These are phyloP conservation scores for Letharia columbiana DNA, from an alignment of 495 filamentous ascomycete genomes.

Conservation along the genomic window DNA sequence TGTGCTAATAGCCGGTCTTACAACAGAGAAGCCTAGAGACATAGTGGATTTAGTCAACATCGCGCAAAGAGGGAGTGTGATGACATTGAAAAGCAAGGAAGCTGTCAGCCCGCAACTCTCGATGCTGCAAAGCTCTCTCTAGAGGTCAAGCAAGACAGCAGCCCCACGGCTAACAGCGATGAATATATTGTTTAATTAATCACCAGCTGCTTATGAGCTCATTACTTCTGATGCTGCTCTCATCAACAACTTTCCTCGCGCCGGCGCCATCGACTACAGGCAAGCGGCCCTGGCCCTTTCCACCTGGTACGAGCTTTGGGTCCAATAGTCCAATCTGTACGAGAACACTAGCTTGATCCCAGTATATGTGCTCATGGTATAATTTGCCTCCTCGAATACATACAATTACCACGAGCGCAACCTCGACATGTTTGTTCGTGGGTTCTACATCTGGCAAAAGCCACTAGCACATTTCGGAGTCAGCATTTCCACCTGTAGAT, in stretches of 20 bases:
- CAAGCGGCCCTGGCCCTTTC: slow-evolving; percentile 49
- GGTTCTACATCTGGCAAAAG: slow-evolving; percentile 69
- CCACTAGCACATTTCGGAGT: slow-evolving; percentile 38
- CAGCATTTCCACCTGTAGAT: too few relatives aligned
- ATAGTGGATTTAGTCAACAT: slow-evolving; percentile 39
- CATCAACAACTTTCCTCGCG: slow-evolving; percentile 57
- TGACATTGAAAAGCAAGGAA: slow-evolving; percentile 64
- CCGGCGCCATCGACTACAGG: slow-evolving; percentile 63
- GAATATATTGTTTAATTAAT: background rate
- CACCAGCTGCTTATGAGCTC: slow-evolving; percentile 52
- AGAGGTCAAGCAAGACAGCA: background rate
- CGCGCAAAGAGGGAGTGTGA: slow-evolving; percentile 64
- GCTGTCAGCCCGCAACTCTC: slow-evolving; percentile 50
- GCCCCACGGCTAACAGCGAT: background rate
- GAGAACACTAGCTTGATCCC: slow-evolving; percentile 79
- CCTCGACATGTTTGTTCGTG: slow-evolving; percentile 56
- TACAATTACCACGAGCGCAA: slow-evolving; percentile 68
- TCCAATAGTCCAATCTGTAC: slow-evolving; percentile 69
- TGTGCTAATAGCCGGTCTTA: slow-evolving; percentile 61
- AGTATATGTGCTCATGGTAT: slow-evolving; percentile 76
- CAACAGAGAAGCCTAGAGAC: slow-evolving; percentile 26
- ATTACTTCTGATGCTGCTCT: slow-evolving; percentile 53
- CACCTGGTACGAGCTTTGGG: slow-evolving; percentile 45
- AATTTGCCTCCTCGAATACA: slow-evolving; percentile 64
- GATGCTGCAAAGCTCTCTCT: background rate